Evolutionary conservation across 1,284 basidiomycete genomes (phyloP).

Genomic region (Marasmius sp.): DNA sequence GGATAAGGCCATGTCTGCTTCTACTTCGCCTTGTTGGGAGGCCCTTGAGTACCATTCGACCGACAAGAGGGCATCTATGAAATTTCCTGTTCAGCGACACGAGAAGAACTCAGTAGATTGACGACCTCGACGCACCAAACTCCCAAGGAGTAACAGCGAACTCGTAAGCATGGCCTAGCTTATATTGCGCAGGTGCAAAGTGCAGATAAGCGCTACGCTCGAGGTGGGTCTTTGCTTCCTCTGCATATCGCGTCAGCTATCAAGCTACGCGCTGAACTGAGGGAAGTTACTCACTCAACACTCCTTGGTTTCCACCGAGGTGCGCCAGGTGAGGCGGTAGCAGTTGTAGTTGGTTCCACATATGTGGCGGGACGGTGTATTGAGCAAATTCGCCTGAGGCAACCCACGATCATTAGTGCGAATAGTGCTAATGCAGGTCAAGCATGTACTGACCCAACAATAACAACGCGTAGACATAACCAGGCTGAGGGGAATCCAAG

Average conservation of each 20-base stretch:
- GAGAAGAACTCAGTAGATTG: not conserved
- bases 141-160: conserved; percentile 85
- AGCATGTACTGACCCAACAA: conserved; percentile 53
- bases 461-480: conserved; percentile 84
- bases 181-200: conserved; percentile 90
- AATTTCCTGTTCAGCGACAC: not conserved
- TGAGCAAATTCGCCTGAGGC: conserved; percentile 60
- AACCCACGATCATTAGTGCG: not conserved
- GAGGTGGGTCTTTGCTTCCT: conserved; percentile 54
- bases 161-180: conserved; percentile 90
- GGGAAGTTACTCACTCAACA: conserved; percentile 48
- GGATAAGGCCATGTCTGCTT: conserved; percentile 93
- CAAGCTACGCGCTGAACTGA: conserved; percentile 28
- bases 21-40: conserved; percentile 81
- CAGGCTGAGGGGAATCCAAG: conserved; percentile 80
- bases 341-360: conserved; percentile 48
- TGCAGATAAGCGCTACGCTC: conserved; percentile 85
- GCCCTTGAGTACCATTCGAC: conserved; percentile 93
- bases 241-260: conserved; percentile 18
- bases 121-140: conserved; percentile 75
- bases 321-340: conserved; percentile 50
- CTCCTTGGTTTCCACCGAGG: conserved; percentile 30
- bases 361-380: conserved; percentile 50
- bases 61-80: conserved; percentile 43
- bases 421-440: not conserved